Percentiles rank a stretch among this genome's conserved stretches.
Evolutionary conservation across 306 rosid genomes (phyloP).

Genomic region (Hippophae tibetana): DNA sequence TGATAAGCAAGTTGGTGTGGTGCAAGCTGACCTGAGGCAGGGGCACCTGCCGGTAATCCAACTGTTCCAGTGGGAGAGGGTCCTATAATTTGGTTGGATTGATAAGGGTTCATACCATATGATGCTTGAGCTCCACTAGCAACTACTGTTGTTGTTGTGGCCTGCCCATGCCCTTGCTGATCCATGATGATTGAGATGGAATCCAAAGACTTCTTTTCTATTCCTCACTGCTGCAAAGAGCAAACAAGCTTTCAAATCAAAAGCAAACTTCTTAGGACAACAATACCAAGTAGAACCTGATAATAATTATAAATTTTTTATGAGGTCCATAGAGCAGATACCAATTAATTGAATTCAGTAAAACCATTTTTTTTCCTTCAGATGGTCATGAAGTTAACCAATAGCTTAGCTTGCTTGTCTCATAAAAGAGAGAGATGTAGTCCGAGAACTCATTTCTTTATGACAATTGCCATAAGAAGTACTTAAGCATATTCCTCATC

Average conservation of each 20-base stretch:
- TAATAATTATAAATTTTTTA: not conserved
- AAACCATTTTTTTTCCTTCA: not conserved
- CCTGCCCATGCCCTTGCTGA: slow-evolving; percentile 32
- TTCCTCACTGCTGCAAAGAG: not conserved
- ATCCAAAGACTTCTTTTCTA: not conserved
- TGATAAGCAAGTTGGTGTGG: slow-evolving; percentile 28
- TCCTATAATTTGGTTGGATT: slow-evolving; percentile 26
- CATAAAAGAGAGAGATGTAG: too few species aligned
- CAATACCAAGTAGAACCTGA: not conserved
- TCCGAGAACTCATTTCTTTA: too few species aligned
- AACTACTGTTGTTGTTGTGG: slow-evolving; percentile 12
- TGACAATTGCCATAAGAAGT: too few species aligned
- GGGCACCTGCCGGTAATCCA: slow-evolving; percentile 18
- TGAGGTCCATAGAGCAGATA: not conserved
- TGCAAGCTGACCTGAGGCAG: slow-evolving; percentile 25
- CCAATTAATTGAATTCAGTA: not conserved
- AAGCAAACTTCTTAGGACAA: not conserved
- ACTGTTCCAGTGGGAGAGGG: slow-evolving; percentile 19
- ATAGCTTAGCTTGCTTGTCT: not conserved
- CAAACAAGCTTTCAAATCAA: not conserved
- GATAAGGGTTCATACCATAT: slow-evolving; percentile 25
- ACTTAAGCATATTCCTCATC: too few species aligned
- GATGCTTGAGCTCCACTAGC: slow-evolving; percentile 22
- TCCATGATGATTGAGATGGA: slow-evolving; percentile 27
- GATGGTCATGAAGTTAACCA: not conserved